A percentile compares a stretch with the other conserved stretches of the same genome.
These are phyloP conservation scores for Nidularia sp. DNA, from an alignment of 768 basidiomycete species.

Conservation along the genomic window DNA sequence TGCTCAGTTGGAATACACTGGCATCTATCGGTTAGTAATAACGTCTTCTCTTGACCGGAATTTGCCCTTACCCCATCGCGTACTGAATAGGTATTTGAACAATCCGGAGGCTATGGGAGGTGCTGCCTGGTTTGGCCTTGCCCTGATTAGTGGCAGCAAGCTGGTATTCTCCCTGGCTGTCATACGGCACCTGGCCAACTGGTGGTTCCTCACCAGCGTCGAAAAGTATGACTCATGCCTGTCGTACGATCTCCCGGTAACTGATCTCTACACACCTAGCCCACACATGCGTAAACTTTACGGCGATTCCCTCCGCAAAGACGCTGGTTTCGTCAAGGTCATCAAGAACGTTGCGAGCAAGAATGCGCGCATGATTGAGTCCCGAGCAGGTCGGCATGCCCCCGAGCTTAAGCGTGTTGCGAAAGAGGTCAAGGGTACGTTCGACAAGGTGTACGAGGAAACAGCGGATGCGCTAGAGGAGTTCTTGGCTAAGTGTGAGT, in stretches of 20 bases:
- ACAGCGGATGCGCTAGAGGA: slow-evolving; percentile 92
- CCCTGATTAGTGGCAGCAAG: slow-evolving; percentile 88
- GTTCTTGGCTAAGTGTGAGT: slow-evolving; percentile 84
- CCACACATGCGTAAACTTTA: slow-evolving; percentile 99
- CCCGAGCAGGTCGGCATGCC: slow-evolving; percentile 73
- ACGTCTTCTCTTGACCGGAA: slow-evolving; percentile 1
- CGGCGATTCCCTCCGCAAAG: slow-evolving; percentile 88
- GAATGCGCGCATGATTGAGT: slow-evolving; percentile 74
- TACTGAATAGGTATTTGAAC: slow-evolving; percentile 67
- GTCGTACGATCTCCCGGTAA: slow-evolving; percentile 1
- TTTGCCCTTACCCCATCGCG: background rate
- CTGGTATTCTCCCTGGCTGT: slow-evolving; percentile 85
- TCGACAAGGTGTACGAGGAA: slow-evolving; percentile 95
- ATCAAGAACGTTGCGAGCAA: slow-evolving; percentile 88
- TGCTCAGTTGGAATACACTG: slow-evolving; percentile 86
- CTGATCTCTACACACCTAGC: slow-evolving; percentile 32
- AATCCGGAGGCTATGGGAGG: slow-evolving; percentile 97
- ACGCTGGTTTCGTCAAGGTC: slow-evolving; percentile 98
- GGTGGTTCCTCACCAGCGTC: slow-evolving; percentile 93
- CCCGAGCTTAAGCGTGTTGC: slow-evolving; percentile 78
- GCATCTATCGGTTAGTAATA: slow-evolving; percentile 77
- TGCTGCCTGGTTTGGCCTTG: slow-evolving; percentile 91
- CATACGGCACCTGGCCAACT: slow-evolving; percentile 81
- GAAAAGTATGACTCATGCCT: slow-evolving; percentile 66
- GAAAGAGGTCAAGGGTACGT: slow-evolving; percentile 87